These are phyloP conservation scores for Immersiporthe knoxdaviesiana DNA, from an alignment of 2,329 filamentous ascomycete species.

Conservation along the genomic window DNA sequence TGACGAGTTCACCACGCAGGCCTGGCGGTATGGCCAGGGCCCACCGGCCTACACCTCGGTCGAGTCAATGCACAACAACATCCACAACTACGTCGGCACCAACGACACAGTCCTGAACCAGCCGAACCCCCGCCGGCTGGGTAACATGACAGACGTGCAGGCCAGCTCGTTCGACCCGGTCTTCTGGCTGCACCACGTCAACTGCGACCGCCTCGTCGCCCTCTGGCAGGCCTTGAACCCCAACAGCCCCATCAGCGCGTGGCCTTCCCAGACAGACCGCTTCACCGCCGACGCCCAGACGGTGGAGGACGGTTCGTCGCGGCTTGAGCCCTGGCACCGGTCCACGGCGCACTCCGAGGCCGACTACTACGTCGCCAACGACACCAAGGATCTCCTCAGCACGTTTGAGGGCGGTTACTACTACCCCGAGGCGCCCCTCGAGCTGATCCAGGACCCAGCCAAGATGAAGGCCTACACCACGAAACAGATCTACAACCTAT, in stretches of 20 bases:
- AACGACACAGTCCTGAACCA: background rate
- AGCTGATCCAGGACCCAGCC: too few species aligned
- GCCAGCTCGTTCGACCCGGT: conserved; percentile 19
- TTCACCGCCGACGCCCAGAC: background rate
- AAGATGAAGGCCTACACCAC: too few species aligned
- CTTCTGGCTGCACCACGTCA: conserved; percentile 21
- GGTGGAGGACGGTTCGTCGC: conserved; percentile 8
- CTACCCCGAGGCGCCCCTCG: too few species aligned
- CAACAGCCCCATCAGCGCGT: too few species aligned
- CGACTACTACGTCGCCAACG: conserved; percentile 21
- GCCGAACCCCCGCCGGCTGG: background rate
- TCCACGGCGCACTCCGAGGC: conserved; percentile 9
- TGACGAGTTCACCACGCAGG: conserved; percentile 17
- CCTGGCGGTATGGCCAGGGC: conserved; percentile 9
- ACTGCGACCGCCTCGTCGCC: conserved; percentile 20
- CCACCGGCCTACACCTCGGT: conserved; percentile 12
- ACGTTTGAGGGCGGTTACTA: too few species aligned
- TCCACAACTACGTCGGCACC: conserved; percentile 13
- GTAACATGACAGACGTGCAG: conserved; percentile 16
- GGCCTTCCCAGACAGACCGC: too few species aligned
- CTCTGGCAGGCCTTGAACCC: conserved; percentile 15
- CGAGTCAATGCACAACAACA: conserved; percentile 18
- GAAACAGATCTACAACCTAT: too few species aligned
- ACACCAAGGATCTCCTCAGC: too few species aligned
- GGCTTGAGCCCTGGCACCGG: conserved; percentile 21